A percentile compares a stretch with the other conserved stretches of the same genome.
These are phyloP conservation scores for Zangia roseola DNA, from an alignment of 768 basidiomycete species.

Conservation along the genomic window DNA sequence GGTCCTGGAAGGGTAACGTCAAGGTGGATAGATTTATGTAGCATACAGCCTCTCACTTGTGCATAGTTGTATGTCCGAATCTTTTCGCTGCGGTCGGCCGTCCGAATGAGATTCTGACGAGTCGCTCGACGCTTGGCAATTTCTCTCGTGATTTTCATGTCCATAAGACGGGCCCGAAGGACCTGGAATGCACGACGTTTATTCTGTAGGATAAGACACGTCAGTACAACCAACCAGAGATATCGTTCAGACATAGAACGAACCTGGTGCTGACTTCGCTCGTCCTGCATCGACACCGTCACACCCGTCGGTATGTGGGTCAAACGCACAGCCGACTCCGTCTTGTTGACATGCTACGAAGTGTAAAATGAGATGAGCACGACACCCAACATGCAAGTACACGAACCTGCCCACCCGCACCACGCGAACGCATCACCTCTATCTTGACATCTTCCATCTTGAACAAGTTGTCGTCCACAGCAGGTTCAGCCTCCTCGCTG, in stretches of 20 bases:
- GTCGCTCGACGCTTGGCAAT: constrained; percentile 67
- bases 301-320: constrained; percentile 93
- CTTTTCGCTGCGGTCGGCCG: constrained; percentile 89
- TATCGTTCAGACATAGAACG: neutral
- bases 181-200: constrained; percentile 91
- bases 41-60: constrained; percentile 46
- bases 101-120: constrained; percentile 71
- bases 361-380: neutral
- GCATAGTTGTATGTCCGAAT: constrained; percentile 95
- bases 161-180: constrained; percentile 81
- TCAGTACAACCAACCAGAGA: neutral
- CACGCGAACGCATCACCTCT: constrained; percentile 96
- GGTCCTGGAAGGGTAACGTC: constrained; percentile 52
- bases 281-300: constrained; percentile 97
- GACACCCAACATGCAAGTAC: neutral
- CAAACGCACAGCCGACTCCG: constrained; percentile 94
- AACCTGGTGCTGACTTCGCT: constrained; percentile 93
- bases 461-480: constrained; percentile 61
- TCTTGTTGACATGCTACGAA: constrained; percentile 93
- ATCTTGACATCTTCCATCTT: constrained; percentile 83
- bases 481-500: constrained; percentile 58
- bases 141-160: constrained; percentile 69
- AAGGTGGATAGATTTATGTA: neutral
- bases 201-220: constrained; percentile 51
- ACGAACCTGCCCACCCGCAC: constrained; percentile 91